Base-by-base conservation (phyloP, 163 green algal genomes). In the Coccomyxa subellipsoidea region DNA sequence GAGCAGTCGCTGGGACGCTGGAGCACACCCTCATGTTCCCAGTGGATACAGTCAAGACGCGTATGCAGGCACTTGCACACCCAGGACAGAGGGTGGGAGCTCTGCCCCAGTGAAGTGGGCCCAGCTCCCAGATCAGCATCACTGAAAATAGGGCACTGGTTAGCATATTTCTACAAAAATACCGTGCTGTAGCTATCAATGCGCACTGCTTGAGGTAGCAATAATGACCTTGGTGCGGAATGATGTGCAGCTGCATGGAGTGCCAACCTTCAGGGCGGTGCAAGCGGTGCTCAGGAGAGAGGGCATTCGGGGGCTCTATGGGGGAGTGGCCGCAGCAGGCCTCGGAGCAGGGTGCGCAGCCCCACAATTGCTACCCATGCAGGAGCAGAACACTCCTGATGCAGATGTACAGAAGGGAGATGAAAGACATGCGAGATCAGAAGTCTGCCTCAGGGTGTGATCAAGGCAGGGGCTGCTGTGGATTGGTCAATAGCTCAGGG, bases 1-100 rank as follows among this genome's bases (percentile, higher is more conserved):
- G 95, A 15, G 94, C 93, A 0, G 76, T 92, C 18, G 96, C 96
- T 21, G 95, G 95, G n/a, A 95, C 97, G 1, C 90, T 93, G 21
- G 96, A 99, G 87, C 96, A 99, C 85, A 89, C 92, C 9, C 94
- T 90, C 38, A 99, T 99, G 96, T 99, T 95, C 78, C 96, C 96
- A 2, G 92, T 99, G 3, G 96, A 99, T 87, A 99, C 95, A 10
- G 93, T 99, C 73, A 99, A 99, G 82, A 99, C 96, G 8, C 83
- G 96, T 2, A 98, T 98, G 93, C 96, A 99, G 89, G 94, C 94
- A 2, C 83, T 97, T 4, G 89, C 89, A 36, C 94, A 97, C 70
- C 94, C 94, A 3, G 94, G 94, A 0, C 94, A 98, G 84, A 85
- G 86, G 85, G 88, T 92, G 80, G 70, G 88, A 29, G 25, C 8